Evolutionary conservation across 2,329 filamentous ascomycete species (phyloP).

Genomic region (Talaromyces sp.): DNA sequence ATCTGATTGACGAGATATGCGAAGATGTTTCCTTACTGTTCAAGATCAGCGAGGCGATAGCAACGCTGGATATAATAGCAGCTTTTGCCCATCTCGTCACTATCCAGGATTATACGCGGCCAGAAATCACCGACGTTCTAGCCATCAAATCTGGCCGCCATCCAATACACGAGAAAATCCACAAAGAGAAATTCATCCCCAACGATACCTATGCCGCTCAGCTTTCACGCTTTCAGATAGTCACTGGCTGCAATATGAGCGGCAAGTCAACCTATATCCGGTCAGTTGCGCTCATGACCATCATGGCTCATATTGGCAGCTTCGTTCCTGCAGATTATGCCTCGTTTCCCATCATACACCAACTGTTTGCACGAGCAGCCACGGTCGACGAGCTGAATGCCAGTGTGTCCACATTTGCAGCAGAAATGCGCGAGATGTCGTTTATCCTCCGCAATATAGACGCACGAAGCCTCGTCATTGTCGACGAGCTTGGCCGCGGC

Average conservation of each 20-base stretch:
- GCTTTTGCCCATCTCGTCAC: slow-evolving; percentile 72
- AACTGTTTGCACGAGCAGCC: slow-evolving; percentile 81
- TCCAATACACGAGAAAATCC: slow-evolving; percentile 70
- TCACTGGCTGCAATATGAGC: slow-evolving; percentile 97
- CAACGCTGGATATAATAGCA: slow-evolving; percentile 78
- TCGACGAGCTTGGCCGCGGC: slow-evolving; percentile 88
- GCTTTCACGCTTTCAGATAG: slow-evolving; percentile 80
- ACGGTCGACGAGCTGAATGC: slow-evolving; percentile 83
- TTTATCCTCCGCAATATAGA: slow-evolving; percentile 86
- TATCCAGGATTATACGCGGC: slow-evolving; percentile 61
- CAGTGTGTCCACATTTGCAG: slow-evolving; percentile 87
- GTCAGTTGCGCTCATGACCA: slow-evolving; percentile 72
- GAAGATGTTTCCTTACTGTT: slow-evolving; percentile 69
- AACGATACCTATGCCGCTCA: slow-evolving; percentile 85
- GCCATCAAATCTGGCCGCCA: slow-evolving; percentile 72
- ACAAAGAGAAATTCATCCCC: slow-evolving; percentile 66
- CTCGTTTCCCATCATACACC: slow-evolving; percentile 71
- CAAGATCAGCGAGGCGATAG: slow-evolving; percentile 78
- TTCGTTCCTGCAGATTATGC: slow-evolving; percentile 87
- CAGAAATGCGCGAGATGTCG: slow-evolving; percentile 93
- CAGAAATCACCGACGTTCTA: slow-evolving; percentile 62
- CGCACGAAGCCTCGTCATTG: slow-evolving; percentile 68
- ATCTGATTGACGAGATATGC: slow-evolving; percentile 68
- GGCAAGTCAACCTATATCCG: slow-evolving; percentile 95
- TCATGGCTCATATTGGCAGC: slow-evolving; percentile 91